Conservation (phyloP, 1,284 basidiomycete genomes). For the Rhizopogon hawkerae region DNA sequence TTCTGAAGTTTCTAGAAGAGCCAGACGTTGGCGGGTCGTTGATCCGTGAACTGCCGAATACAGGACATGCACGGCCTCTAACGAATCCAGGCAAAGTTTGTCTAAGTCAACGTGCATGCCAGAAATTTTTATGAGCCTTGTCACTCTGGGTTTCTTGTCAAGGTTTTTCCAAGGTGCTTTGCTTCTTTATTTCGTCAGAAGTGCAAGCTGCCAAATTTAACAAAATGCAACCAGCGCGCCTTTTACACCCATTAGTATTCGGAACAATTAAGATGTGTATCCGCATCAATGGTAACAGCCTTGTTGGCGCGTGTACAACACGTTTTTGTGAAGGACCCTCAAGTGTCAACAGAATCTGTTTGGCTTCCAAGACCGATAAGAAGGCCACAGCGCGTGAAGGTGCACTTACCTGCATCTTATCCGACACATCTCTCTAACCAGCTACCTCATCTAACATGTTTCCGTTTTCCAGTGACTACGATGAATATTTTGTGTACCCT, state of each 20-base stretch:
- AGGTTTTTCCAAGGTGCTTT: not conserved
- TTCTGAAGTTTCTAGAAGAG: conserved; percentile 1
- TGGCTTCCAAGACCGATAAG: conserved; percentile 22
- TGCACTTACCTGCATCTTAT: conserved; percentile 2
- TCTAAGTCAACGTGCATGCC: not conserved
- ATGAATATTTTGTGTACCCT: not conserved
- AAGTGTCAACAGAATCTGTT: conserved; percentile 26
- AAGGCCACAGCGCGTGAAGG: conserved; percentile 14
- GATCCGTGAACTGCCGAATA: not conserved
- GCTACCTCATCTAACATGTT: not conserved
- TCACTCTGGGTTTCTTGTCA: not conserved
- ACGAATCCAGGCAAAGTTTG: not conserved
- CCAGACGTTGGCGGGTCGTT: not conserved
- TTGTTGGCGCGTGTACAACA: conserved; percentile 27
- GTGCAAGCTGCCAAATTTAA: not conserved
- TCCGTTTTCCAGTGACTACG: not conserved
- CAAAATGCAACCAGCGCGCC: conserved; percentile 9
- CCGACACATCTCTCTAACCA: not conserved
- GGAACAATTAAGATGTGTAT: conserved; percentile 17
- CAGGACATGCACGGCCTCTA: not conserved
- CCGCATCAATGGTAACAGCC: conserved; percentile 26
- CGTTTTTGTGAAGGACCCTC: conserved; percentile 31
- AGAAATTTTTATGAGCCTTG: not conserved
- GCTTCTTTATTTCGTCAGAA: not conserved
- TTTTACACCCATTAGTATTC: conserved; percentile 12